Base-by-base conservation (phyloP, 2,329 filamentous ascomycete species). In the Neofusicoccum sp. region DNA sequence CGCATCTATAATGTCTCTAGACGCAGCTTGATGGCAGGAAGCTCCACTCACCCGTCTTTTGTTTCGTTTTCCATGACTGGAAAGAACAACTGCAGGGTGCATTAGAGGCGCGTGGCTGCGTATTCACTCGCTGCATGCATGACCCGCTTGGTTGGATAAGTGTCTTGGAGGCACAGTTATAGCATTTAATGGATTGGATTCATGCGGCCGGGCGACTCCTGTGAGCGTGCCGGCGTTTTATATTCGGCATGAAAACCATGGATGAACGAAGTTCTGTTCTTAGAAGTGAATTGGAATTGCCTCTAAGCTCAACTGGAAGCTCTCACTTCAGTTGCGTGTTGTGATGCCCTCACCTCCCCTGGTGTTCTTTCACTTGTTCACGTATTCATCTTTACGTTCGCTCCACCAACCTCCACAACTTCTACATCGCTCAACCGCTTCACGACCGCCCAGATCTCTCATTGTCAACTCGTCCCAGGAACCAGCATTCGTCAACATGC, bases 171-270 rank as follows among this genome's bases (percentile, higher is more conserved):
- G 51, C 51, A 56, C 51, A 20, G 34, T n/a, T 12, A 43, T 56
- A 56, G 28, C 51, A 56, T 56, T 56, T 56, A 56, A 56, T 56
- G 14, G 51, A 56, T 56, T 56, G 43, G 51, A 56, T 56, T 56
- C 38, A 56, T 41, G 51, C 41, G 30, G 38, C 51, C 33, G 38
- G 26, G n/a, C 51, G 16, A 12, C 38, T 43, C 24, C 8, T 16
- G 36, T 43, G 51, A 43, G 51, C 51, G 38, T 30, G 30, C 38
- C 38, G 16, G 51, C 51, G 14, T n/a, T n/a, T n/a, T n/a, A n/a
- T n/a, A 14, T 33, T 14, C 16, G 28, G 36, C 40, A 54, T 54
- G 14, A n/a, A 54, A 41, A 30, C 14, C 12, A 3, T 47, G 26
- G 43, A 47, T 12, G 26, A 31, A 47, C n/a, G 24, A 30, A 31